phyloP scores from a whole-genome alignment of 2,329 filamentous ascomycete genomes.

The Hypocrella siamensis region DNA sequence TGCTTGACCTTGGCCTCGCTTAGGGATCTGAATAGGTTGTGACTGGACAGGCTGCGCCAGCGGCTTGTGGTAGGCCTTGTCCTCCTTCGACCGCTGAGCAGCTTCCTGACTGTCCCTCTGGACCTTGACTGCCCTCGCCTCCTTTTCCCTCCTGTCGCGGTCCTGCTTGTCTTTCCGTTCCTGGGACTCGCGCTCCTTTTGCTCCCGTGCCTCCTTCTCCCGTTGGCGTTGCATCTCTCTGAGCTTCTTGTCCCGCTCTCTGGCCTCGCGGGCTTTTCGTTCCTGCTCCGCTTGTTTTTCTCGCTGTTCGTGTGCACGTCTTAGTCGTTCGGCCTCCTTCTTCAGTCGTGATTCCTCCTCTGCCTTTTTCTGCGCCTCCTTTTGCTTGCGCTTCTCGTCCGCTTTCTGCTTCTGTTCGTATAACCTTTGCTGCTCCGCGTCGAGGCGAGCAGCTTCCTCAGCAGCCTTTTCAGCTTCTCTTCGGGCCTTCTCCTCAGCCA shows the following conservation, averaged over 20 bases:
- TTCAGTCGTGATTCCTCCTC: slow-evolving; percentile 76
- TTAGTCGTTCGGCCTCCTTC: slow-evolving; percentile 74
- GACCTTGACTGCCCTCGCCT: slow-evolving; percentile 37
- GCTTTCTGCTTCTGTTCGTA: slow-evolving; percentile 70
- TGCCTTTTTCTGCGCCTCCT: slow-evolving; percentile 76
- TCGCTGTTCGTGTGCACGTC: slow-evolving; percentile 66
- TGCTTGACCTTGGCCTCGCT: slow-evolving; percentile 19
- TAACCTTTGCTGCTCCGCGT: slow-evolving; percentile 59
- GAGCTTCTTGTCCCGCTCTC: slow-evolving; percentile 63
- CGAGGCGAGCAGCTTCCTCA: slow-evolving; percentile 63
- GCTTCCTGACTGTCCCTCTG: slow-evolving; percentile 41
- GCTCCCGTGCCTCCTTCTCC: slow-evolving; percentile 64
- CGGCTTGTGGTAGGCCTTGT: slow-evolving; percentile 21
- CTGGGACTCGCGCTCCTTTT: slow-evolving; percentile 52
- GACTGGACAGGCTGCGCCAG: slow-evolving; percentile 19
- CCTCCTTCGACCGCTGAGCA: slow-evolving; percentile 54
- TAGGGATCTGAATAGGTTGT: slow-evolving; percentile 6
- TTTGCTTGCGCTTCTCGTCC: slow-evolving; percentile 84
- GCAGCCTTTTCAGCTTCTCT: slow-evolving; percentile 81
- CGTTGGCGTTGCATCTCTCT: slow-evolving; percentile 70
- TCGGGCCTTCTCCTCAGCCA: slow-evolving; percentile 80
- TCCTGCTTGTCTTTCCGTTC: slow-evolving; percentile 46
- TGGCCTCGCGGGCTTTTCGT: slow-evolving; percentile 50
- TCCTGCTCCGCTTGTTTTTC: slow-evolving; percentile 76
- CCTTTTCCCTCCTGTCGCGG: slow-evolving; percentile 45